Evolutionary conservation across 495 filamentous ascomycete species (phyloP), one percentile per base, ranked within the genome.

Genomic region (Hyaloscypha hepaticicola): DNA sequence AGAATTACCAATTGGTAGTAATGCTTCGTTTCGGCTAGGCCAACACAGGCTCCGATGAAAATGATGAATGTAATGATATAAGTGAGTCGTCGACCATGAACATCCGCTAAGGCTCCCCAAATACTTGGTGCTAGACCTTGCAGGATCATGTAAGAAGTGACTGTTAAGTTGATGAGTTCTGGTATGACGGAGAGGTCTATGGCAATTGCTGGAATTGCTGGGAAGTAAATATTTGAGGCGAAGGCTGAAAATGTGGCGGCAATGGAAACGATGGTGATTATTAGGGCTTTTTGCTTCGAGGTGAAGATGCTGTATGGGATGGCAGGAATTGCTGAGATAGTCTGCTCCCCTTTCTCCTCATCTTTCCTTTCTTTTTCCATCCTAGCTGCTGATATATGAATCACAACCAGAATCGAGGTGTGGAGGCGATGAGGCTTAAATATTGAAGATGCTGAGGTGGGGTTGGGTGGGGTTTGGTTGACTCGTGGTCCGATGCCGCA

Each of bases 1-100:
- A 90, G 71, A 0, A 88, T 76, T 14, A 90, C 67, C n/a, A 90
- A 69, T 0, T 85, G 82, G 12, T 82, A 78, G 64, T 84, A 90
- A 55, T 79, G 76, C 27, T 81, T 75, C 45, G 87, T 83, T 31
- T 88, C 69, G 8, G 86, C 86, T 0, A 89, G 74, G 0, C 86
- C 88, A 34, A 89, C 79, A 68, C 86, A 86, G 34, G 87, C 87
- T 48, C 74, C 77, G 5, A 85, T 70, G 67, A 87, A 90, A 25
- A 89, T 78, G 55, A 74, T 58, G 56, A 88, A 85, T n/a, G 77
- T 76, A n/a, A 85, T 66, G 21, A 88, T 79, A 56, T 85, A 88
- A 0, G 82, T 82, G 0, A 81, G 82, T 55, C 87, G 70, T 27
- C 87, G 76, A n/a, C 88, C 87, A 4, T 77, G 74, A 12, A 73